Evolutionary conservation across 225 moss, liverwort and hornwort genomes (phyloP), one percentile per base, ranked within the genome.

Genomic region (Sphagnum tenellum): DNA sequence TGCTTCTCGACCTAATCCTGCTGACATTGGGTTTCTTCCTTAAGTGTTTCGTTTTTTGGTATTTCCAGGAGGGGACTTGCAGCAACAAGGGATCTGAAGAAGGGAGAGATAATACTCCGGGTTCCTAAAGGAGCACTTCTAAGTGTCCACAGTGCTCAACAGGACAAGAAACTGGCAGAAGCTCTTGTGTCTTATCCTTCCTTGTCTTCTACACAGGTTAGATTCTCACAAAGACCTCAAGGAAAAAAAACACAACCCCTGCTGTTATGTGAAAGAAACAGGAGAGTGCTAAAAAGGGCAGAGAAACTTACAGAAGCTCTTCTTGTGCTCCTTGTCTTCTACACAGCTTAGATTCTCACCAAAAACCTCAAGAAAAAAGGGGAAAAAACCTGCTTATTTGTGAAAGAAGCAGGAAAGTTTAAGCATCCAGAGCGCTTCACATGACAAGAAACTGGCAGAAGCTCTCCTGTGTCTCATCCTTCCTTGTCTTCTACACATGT

Each of bases 121-220:
- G 89, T 93, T 69, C 90, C 98, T 44, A 83, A 89, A 70, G 75
- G 69, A 70, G 90, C 86, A 55, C 80, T 98, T 13, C 89, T 93
- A 82, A 98, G 83, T 76, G 72, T 82, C 4, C 73, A 64, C 50
- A 98, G 72, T 66, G 90, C 93, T n/a, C 76, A 78, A 64, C 71
- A 76, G 61, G 98, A 98, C 64, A 61, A 64, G 6, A 74, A 82
- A 70, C 77, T 98, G 60, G 83, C 84, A 63, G 74, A 70, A 60
- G 75, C 79, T 46, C 69, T 93, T 4, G 46, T 60, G 68, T 68
- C 61, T 46, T 72, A 77, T 75, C 74, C 89, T 12, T 67, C 70
- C 48, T 73, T 88, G 72, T 88, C 90, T 46, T 81, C 87, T 63
- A 71, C 78, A 54, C 90, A 98, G 89, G 98, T 98, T 68, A 50